Evolutionary conservation across 345 rosid genomes (phyloP).

Genomic region (Salix viminalis): DNA sequence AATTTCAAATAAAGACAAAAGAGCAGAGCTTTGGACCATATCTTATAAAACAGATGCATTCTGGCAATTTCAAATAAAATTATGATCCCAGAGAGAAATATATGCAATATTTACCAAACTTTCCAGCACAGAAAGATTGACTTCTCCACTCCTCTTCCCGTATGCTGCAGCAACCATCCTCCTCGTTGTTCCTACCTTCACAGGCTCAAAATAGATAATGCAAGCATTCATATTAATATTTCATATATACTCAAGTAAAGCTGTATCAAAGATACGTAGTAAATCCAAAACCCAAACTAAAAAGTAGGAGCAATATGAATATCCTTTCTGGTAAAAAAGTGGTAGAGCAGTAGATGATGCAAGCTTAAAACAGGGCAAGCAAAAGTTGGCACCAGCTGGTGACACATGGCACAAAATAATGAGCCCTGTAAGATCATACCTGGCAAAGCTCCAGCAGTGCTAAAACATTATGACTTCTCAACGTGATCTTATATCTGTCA

Average conservation of each 20-base stretch:
- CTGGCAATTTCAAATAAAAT: not conserved
- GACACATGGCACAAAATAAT: not conserved
- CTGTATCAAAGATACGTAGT: not conserved
- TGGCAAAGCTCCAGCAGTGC: slow-evolving; percentile 80
- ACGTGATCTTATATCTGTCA: slow-evolving; percentile 59
- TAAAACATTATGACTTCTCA: slow-evolving; percentile 63
- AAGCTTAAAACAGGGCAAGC: not conserved
- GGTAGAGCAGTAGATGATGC: not conserved
- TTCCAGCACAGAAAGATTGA: slow-evolving; percentile 69
- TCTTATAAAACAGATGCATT: not conserved
- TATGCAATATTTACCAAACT: slow-evolving; percentile 51
- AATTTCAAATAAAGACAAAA: not conserved
- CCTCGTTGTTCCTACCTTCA: slow-evolving; percentile 85
- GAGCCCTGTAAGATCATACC: slow-evolving; percentile 38
- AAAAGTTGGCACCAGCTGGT: not conserved
- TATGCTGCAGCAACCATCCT: slow-evolving; percentile 64
- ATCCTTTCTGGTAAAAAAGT: not conserved
- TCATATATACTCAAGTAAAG: slow-evolving; percentile 6
- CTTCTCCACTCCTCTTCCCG: slow-evolving; percentile 80
- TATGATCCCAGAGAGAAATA: not conserved
- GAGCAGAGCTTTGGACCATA: not conserved
- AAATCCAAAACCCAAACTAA: not conserved
- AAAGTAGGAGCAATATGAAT: not conserved
- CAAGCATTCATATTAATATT: slow-evolving; percentile 11
- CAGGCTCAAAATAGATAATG: slow-evolving; percentile 21